Percentiles rank a stretch among this genome's conserved stretches.
phyloP scores from a whole-genome alignment of 306 rosid species.

The Prunus campanulata region DNA sequence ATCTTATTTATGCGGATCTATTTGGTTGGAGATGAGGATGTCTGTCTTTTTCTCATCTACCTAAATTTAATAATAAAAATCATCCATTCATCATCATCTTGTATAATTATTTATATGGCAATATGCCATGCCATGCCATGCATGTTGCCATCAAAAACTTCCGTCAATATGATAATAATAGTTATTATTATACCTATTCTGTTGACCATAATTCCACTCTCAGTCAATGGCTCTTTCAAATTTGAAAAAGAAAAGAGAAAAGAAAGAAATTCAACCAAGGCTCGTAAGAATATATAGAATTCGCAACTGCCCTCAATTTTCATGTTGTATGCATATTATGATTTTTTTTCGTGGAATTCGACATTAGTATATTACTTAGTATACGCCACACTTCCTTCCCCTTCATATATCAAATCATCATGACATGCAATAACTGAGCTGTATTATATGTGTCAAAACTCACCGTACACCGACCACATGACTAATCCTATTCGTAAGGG shows the following conservation, averaged over 20 bases:
- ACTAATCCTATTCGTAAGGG: background rate
- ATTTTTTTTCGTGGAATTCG: too few species aligned
- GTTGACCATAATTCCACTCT: slow-evolving; percentile 1
- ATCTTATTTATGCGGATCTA: slow-evolving; percentile 40
- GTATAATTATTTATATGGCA: background rate
- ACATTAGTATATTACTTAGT: background rate
- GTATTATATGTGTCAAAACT: background rate
- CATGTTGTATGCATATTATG: background rate
- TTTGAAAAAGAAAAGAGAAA: background rate
- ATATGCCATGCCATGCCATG: slow-evolving; percentile 3
- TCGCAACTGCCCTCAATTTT: background rate
- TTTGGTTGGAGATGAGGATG: slow-evolving; percentile 32
- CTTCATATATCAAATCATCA: background rate
- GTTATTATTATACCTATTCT: background rate
- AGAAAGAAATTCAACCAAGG: background rate
- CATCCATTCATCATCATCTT: background rate
- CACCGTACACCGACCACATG: background rate
- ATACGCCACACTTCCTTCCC: background rate
- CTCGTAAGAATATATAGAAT: background rate
- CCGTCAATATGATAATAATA: background rate
- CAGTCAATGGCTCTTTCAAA: slow-evolving; percentile 12
- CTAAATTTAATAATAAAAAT: background rate
- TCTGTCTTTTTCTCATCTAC: slow-evolving; percentile 30
- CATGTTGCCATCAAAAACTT: background rate
- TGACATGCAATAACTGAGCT: background rate